Evolutionary conservation across 192 early-diverging fungal genomes (phyloP).

Genomic region (Coemansia sp.): DNA sequence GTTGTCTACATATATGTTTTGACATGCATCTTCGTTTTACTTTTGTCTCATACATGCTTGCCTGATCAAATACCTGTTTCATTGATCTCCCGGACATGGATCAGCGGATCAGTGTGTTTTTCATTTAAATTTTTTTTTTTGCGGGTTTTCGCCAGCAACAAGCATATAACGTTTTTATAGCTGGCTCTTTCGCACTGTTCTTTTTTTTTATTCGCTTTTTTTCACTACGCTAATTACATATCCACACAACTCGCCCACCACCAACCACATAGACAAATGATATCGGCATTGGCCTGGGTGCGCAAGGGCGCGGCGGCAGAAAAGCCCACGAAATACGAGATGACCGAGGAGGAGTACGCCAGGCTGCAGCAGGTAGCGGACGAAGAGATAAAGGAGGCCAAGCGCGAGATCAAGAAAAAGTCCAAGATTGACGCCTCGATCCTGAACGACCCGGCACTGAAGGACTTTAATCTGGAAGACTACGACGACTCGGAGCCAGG

Average conservation of each 20-base stretch:
- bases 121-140: conserved; percentile 16
- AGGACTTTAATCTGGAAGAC: conserved; percentile 87
- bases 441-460: conserved; percentile 61
- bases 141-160: neutral
- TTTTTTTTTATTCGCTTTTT: neutral
- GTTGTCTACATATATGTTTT: too few species aligned
- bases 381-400: conserved; percentile 62
- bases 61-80: too few species aligned
- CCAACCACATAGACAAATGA: conserved; percentile 57
- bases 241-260: too few species aligned
- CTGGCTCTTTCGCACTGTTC: neutral
- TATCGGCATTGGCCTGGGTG: conserved; percentile 90
- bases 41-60: too few species aligned
- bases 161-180: too few species aligned
- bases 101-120: neutral
- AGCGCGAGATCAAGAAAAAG: conserved; percentile 55
- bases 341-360: conserved; percentile 87
- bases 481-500: conserved; percentile 61
- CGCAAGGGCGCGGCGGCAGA: conserved; percentile 87
- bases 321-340: conserved; percentile 71
- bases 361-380: conserved; percentile 71
- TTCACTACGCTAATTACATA: too few species aligned
- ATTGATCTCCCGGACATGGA: neutral
- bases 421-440: conserved; percentile 24
- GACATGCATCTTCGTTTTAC: too few species aligned